Conservation (phyloP, 768 basidiomycete genomes). For the Agrocybe pediades region DNA sequence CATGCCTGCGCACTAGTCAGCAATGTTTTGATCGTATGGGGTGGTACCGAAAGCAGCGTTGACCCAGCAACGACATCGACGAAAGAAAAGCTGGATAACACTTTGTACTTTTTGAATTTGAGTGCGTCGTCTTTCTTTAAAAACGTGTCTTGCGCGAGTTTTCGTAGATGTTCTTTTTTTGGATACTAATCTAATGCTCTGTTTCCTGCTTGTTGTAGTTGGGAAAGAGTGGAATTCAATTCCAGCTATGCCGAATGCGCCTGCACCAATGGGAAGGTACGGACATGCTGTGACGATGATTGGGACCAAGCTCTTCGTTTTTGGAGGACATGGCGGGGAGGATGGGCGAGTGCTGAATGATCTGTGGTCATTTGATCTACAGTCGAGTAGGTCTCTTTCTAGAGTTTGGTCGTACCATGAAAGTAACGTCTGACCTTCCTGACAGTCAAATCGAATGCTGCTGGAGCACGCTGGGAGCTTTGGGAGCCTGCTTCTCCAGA, state of each 20-base stretch:
- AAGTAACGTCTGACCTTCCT: slow-evolving; percentile 1
- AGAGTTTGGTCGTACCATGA: slow-evolving; percentile 4
- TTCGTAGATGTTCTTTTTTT: background rate
- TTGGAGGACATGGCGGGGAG: slow-evolving; percentile 96
- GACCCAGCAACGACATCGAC: slow-evolving; percentile 59
- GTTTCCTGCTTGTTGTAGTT: slow-evolving; percentile 57
- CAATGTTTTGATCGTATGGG: slow-evolving; percentile 96
- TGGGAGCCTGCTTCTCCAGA: slow-evolving; percentile 63
- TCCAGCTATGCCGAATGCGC: slow-evolving; percentile 40
- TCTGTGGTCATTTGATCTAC: slow-evolving; percentile 94
- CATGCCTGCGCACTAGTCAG: slow-evolving; percentile 96
- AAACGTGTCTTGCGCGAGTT: background rate
- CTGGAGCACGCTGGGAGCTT: slow-evolving; percentile 64
- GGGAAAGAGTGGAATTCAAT: slow-evolving; percentile 86
- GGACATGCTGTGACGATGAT: slow-evolving; percentile 95
- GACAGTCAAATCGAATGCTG: slow-evolving; percentile 78
- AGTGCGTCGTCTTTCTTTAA: slow-evolving; percentile 55
- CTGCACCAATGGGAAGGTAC: slow-evolving; percentile 86
- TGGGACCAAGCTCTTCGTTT: slow-evolving; percentile 90
- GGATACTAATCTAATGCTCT: background rate
- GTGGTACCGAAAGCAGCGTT: slow-evolving; percentile 87
- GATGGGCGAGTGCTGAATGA: slow-evolving; percentile 95
- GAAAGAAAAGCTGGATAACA: slow-evolving; percentile 86
- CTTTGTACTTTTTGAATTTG: slow-evolving; percentile 90
- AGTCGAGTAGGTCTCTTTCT: slow-evolving; percentile 65